Evolutionary conservation across 2,329 filamentous ascomycete species (phyloP).

Genomic region (Ramularia collo-cygni): DNA sequence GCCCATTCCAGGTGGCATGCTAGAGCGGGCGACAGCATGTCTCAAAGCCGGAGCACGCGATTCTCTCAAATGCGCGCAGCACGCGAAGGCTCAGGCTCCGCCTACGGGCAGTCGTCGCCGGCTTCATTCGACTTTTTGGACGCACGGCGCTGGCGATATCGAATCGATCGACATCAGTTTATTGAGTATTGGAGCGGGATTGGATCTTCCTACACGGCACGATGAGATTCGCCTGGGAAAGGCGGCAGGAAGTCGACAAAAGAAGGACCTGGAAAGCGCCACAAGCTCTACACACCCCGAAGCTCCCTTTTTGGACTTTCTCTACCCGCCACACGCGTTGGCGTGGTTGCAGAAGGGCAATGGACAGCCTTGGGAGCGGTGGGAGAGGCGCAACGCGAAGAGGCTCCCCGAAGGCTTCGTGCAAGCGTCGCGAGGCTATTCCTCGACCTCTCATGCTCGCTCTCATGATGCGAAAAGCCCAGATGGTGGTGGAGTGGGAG

Average conservation of each 20-base stretch:
- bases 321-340: conserved; percentile 42
- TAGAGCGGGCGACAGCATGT: conserved; percentile 54
- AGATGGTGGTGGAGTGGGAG: neutral
- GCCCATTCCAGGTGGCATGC: conserved; percentile 41
- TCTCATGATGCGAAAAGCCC: neutral
- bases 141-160: conserved; percentile 46
- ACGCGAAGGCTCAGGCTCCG: conserved; percentile 29
- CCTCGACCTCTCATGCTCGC: conserved; percentile 13
- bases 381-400: conserved; percentile 23
- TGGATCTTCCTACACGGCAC: neutral
- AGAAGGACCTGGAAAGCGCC: too few relatives aligned
- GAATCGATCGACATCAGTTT: conserved; percentile 27
- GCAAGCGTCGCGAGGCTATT: conserved; percentile 21
- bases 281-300: neutral
- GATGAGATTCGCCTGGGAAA: neutral
- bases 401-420: conserved; percentile 23
- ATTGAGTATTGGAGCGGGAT: neutral
- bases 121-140: conserved; percentile 52
- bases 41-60: conserved; percentile 51
- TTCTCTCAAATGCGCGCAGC: conserved; percentile 38
- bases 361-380: conserved; percentile 19
- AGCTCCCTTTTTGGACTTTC: conserved; percentile 37
- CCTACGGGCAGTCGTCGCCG: conserved; percentile 37
- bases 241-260: neutral
- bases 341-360: conserved; percentile 28